A percentile compares a stretch with the other conserved stretches of the same genome.
Evolutionary conservation across 768 basidiomycete genomes (phyloP).

Genomic region (Mycena alexandri): DNA sequence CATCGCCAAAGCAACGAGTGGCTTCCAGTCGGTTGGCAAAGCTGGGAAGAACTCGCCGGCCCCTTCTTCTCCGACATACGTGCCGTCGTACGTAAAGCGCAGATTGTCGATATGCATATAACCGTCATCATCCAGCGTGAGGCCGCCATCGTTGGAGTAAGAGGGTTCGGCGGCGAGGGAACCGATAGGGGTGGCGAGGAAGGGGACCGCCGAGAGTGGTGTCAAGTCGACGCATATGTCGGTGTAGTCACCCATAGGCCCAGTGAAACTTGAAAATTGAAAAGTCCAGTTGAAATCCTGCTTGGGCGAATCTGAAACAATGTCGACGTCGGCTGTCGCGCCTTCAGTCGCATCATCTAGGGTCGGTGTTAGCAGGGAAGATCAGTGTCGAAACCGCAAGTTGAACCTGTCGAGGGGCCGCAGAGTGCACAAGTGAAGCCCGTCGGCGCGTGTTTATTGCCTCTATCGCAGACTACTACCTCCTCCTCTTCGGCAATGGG

Average conservation of each 20-base stretch:
- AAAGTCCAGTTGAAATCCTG: conserved; percentile 14
- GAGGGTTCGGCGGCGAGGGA: conserved; percentile 1
- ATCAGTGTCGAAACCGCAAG: neutral
- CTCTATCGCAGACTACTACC: conserved; percentile 21
- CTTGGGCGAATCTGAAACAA: neutral
- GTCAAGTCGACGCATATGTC: conserved; percentile 17
- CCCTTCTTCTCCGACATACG: conserved; percentile 1
- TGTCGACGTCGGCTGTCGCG: neutral
- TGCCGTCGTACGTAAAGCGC: conserved; percentile 21
- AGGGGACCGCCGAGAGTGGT: conserved; percentile 27
- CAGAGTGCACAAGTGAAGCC: conserved; percentile 29
- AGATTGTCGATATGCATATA: conserved; percentile 16
- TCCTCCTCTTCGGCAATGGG: neutral
- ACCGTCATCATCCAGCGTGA: conserved; percentile 7
- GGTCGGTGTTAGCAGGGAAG: neutral
- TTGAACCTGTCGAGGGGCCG: neutral
- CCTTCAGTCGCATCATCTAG: neutral
- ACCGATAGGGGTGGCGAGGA: conserved; percentile 14
- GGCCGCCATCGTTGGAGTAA: neutral
- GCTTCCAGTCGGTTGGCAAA: conserved; percentile 14
- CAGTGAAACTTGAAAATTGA: neutral
- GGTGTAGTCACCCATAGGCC: neutral
- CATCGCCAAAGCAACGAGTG: conserved; percentile 3
- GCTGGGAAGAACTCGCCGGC: conserved; percentile 6
- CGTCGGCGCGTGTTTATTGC: neutral